Conservation (phyloP, 495 filamentous ascomycete genomes). For the Sporormia fimetaria region DNA sequence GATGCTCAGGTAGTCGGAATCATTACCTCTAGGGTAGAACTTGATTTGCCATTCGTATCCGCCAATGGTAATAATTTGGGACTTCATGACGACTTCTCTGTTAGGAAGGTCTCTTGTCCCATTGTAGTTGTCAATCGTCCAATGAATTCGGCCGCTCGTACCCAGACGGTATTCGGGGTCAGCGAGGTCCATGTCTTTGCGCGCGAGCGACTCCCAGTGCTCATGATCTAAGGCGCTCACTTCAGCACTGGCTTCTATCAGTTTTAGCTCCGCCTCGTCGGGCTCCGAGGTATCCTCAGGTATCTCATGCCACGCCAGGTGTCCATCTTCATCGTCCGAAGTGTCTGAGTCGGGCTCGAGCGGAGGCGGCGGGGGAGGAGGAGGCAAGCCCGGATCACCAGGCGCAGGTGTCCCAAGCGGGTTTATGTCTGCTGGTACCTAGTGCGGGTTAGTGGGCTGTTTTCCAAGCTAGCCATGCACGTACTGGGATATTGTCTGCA, state of each 20-base stretch:
- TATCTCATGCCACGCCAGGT: conserved; percentile 29
- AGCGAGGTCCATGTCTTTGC: conserved; percentile 47
- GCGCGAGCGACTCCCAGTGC: conserved; percentile 51
- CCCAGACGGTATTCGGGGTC: conserved; percentile 47
- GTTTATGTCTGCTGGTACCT: conserved; percentile 8
- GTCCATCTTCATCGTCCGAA: conserved; percentile 26
- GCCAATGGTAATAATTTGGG: conserved; percentile 46
- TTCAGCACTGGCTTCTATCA: conserved; percentile 42
- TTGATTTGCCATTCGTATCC: conserved; percentile 61
- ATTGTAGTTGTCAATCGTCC: conserved; percentile 48
- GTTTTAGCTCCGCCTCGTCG: conserved; percentile 48
- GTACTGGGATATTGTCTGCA: no score
- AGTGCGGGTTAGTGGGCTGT: background rate
- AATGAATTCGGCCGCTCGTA: conserved; percentile 47
- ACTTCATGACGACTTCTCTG: conserved; percentile 47
- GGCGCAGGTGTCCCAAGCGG: conserved; percentile 6
- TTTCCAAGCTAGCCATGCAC: no score
- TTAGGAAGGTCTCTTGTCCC: conserved; percentile 53
- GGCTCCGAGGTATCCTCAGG: conserved; percentile 45
- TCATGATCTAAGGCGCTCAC: conserved; percentile 47
- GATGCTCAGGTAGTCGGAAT: conserved; percentile 48
- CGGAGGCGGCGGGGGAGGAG: conserved; percentile 14
- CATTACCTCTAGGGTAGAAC: conserved; percentile 56
- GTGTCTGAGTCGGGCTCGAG: conserved; percentile 21
- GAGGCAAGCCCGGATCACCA: conserved; percentile 6